phyloP scores from a whole-genome alignment of 2,329 filamentous ascomycete species.

The Aureobasidium uvarum region DNA sequence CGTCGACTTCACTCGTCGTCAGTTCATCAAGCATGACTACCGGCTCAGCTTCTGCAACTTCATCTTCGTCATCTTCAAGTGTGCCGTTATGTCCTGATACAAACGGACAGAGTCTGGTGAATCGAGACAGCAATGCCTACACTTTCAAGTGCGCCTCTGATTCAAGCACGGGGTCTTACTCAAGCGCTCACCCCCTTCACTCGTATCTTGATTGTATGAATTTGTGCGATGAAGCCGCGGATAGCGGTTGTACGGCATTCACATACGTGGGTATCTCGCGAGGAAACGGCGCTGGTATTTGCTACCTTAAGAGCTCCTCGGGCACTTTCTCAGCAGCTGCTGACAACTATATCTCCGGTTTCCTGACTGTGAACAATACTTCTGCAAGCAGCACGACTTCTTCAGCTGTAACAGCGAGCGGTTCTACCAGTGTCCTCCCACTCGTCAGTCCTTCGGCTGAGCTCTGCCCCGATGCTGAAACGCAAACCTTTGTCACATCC shows the following conservation, averaged over 20 bases:
- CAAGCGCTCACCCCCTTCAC: not conserved
- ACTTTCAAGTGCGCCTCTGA: conserved; percentile 25
- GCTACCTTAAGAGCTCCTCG: conserved; percentile 19
- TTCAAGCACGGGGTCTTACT: conserved; percentile 15
- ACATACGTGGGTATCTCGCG: conserved; percentile 26
- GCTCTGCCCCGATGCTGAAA: conserved; percentile 24
- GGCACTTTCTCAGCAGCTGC: conserved; percentile 8
- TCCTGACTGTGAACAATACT: not conserved
- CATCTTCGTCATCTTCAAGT: conserved; percentile 21
- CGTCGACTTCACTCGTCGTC: not conserved
- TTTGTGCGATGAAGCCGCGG: conserved; percentile 18
- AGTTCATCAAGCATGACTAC: not conserved
- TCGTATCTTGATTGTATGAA: conserved; percentile 26
- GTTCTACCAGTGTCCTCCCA: conserved; percentile 27
- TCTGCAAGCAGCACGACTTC: conserved; percentile 15
- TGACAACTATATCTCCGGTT: conserved; percentile 24
- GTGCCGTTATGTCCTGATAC: conserved; percentile 25
- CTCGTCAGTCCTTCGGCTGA: conserved; percentile 20
- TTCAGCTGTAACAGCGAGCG: conserved; percentile 26
- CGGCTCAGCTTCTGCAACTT: not conserved
- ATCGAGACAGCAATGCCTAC: conserved; percentile 13
- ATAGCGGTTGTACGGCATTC: conserved; percentile 20
- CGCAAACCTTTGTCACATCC: conserved; percentile 22
- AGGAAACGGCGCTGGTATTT: conserved; percentile 18
- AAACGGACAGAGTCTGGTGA: conserved; percentile 22